Percentiles rank a stretch among this genome's conserved stretches.
phyloP scores from a whole-genome alignment of 768 basidiomycete genomes.

The Hericium coralloides region DNA sequence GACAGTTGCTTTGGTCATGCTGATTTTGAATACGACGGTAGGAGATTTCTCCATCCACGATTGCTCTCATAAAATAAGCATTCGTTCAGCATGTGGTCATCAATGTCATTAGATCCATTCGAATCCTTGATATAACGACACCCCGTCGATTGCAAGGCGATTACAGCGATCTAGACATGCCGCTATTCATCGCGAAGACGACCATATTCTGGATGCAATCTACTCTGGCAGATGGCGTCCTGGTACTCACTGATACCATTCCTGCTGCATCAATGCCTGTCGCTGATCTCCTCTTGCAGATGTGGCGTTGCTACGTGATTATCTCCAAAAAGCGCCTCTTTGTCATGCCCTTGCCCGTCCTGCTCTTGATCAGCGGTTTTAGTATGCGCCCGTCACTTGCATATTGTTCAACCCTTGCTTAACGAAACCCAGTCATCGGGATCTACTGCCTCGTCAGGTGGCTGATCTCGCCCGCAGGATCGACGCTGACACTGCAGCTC shows the following conservation, averaged over 20 bases:
- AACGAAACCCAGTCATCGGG: neutral
- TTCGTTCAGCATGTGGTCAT: neutral
- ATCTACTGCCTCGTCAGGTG: neutral
- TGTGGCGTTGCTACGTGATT: neutral
- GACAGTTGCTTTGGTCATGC: neutral
- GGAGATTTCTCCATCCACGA: neutral
- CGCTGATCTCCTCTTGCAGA: neutral
- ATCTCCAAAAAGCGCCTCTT: neutral
- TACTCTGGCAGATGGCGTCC: neutral
- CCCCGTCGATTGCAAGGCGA: neutral
- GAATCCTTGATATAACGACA: neutral
- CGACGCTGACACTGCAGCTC: neutral
- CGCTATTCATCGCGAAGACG: neutral
- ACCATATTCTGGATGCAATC: neutral
- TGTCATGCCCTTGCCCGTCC: neutral
- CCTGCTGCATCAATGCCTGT: neutral
- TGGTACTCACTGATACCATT: neutral
- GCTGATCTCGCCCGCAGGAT: neutral
- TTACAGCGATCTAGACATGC: neutral
- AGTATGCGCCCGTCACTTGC: neutral
- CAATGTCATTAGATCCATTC: neutral
- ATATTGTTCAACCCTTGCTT: neutral
- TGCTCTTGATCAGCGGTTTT: too few species aligned
- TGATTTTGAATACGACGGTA: neutral
- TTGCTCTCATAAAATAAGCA: neutral